phyloP scores from a whole-genome alignment of 805 yeast genomes.

The Naumovozyma castellii region DNA sequence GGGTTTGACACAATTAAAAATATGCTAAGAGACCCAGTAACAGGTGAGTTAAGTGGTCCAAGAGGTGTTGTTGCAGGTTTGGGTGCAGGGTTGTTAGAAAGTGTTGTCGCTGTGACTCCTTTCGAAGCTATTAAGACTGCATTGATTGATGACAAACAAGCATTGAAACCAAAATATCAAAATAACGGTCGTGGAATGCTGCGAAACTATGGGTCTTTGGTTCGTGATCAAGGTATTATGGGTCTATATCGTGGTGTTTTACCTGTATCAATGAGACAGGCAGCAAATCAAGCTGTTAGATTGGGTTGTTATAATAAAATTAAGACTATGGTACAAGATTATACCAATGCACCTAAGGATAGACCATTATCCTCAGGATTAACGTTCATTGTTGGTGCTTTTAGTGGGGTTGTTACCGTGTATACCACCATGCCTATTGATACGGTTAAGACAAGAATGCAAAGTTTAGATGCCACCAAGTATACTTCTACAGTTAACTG shows the following conservation, averaged over 20 bases:
- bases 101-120: conserved; percentile 91
- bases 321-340: conserved; percentile 67
- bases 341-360: conserved; percentile 53
- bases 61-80: conserved; percentile 94
- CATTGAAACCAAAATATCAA: conserved; percentile 68
- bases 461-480: conserved; percentile 68
- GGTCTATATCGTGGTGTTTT: conserved; percentile 84
- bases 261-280: conserved; percentile 93
- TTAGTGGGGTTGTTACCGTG: conserved; percentile 83
- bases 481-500: conserved; percentile 76
- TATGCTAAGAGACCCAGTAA: conserved; percentile 61
- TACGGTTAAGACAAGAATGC: conserved; percentile 96
- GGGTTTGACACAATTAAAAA: conserved; percentile 86
- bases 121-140: conserved; percentile 95
- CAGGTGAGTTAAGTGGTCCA: conserved; percentile 78
- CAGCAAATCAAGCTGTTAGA: conserved; percentile 90
- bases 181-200: conserved; percentile 48
- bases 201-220: conserved; percentile 35
- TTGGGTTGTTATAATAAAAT: conserved; percentile 87
- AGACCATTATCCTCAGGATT: conserved; percentile 68
- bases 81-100: conserved; percentile 91
- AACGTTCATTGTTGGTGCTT: conserved; percentile 83
- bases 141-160: conserved; percentile 83
- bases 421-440: conserved; percentile 93
- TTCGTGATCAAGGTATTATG: conserved; percentile 67